Evolutionary conservation across 345 rosid genomes (phyloP).

Genomic region (Sonneratia caseolaris): DNA sequence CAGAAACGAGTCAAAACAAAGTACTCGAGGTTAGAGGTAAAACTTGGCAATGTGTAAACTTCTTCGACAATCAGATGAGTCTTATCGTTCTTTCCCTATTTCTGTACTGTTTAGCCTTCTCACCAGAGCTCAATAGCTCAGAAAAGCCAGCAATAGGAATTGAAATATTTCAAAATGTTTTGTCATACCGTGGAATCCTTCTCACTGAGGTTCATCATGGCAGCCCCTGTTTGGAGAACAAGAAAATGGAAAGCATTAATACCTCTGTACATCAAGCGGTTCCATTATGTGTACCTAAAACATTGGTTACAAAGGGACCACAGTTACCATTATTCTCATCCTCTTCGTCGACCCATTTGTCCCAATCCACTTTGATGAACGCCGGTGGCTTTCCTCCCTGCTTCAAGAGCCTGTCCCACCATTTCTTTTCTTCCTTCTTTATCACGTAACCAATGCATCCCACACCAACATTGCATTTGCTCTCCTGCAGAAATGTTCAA

Average conservation of each 20-base stretch:
- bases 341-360: slow-evolving; percentile 88
- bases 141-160: neutral
- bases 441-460: slow-evolving; percentile 59
- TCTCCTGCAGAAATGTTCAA: slow-evolving; percentile 35
- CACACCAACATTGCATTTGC: slow-evolving; percentile 58
- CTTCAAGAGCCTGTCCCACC: slow-evolving; percentile 69
- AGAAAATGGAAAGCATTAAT: neutral
- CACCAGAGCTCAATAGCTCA: too few relatives aligned
- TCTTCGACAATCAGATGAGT: neutral
- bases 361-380: slow-evolving; percentile 81
- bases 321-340: slow-evolving; percentile 31
- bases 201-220: neutral
- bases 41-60: neutral
- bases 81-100: too few relatives aligned
- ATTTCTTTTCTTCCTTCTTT: slow-evolving; percentile 59
- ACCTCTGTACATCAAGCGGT: neutral
- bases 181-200: slow-evolving; percentile 6
- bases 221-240: neutral
- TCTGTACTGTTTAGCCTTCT: too few relatives aligned
- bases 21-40: neutral
- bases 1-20: neutral
- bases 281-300: neutral
- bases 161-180: neutral
- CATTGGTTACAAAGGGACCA: neutral
- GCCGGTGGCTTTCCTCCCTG: slow-evolving; percentile 58